Conservation (phyloP, 768 basidiomycete genomes). For the Tulasnella sp. region DNA sequence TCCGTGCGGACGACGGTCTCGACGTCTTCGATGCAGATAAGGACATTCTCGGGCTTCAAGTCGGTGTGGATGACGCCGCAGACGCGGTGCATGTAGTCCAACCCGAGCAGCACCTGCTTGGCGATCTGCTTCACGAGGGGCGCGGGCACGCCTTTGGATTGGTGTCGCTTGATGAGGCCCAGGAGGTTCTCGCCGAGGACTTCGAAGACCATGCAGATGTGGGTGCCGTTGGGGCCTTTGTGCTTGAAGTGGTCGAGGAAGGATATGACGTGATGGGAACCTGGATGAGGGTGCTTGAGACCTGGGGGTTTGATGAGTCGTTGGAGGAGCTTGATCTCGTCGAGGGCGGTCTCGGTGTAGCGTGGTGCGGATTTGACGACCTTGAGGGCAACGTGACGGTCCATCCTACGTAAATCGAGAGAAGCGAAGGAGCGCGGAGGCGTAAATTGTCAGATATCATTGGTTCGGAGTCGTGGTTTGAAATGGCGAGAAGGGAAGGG, state of each 20-base stretch:
- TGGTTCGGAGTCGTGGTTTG: background rate
- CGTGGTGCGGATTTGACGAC: conserved; percentile 95
- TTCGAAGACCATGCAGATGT: conserved; percentile 99
- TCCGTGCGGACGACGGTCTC: conserved; percentile 85
- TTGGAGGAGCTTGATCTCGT: conserved; percentile 97
- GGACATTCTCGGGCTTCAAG: conserved; percentile 95
- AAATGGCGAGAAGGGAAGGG: too few relatives aligned
- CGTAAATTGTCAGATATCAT: background rate
- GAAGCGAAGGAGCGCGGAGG: background rate
- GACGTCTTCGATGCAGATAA: conserved; percentile 94
- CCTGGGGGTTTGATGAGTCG: conserved; percentile 69
- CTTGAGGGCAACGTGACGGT: conserved; percentile 96
- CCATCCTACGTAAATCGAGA: conserved; percentile 43
- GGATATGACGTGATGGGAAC: conserved; percentile 88
- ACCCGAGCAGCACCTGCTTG: conserved; percentile 86
- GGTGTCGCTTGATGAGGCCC: conserved; percentile 93
- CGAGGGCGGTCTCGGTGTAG: conserved; percentile 96
- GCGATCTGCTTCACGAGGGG: conserved; percentile 89
- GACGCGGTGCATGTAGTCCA: conserved; percentile 96
- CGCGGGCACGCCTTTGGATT: conserved; percentile 95
- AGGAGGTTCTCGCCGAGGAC: conserved; percentile 95
- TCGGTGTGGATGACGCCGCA: conserved; percentile 98
- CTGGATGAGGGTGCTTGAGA: conserved; percentile 58
- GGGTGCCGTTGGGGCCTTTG: conserved; percentile 90
- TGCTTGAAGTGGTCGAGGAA: conserved; percentile 97